Evolutionary conservation across 371 early-diverging fungal species (phyloP).

Genomic region (Rhizomucor miehei): DNA sequence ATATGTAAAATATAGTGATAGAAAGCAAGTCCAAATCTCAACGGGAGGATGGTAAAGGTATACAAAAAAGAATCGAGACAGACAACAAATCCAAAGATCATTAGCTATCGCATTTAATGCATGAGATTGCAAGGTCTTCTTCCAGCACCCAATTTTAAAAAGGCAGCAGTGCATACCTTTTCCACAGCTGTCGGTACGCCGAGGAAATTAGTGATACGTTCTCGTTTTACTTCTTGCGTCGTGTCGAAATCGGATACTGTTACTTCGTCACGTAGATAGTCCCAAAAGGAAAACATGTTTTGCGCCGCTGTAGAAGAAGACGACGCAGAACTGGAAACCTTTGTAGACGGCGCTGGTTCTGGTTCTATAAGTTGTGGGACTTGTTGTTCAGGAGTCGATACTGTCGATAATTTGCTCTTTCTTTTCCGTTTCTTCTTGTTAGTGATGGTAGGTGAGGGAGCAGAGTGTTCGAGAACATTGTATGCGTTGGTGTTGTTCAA

Average conservation of each 20-base stretch:
- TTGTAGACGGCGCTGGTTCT: background rate
- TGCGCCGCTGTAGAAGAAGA: slow-evolving; percentile 1
- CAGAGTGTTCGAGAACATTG: background rate
- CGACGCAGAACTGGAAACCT: background rate
- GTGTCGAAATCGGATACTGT: slow-evolving; percentile 72
- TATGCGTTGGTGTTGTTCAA: background rate
- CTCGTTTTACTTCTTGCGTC: slow-evolving; percentile 75
- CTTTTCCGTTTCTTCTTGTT: slow-evolving; percentile 1
- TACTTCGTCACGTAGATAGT: slow-evolving; percentile 67
- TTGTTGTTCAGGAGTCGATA: background rate
- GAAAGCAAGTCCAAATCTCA: slow-evolving; percentile 76
- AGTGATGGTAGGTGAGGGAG: background rate
- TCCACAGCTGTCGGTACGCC: slow-evolving; percentile 79
- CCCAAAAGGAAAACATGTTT: slow-evolving; percentile 42
- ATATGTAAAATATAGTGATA: slow-evolving; percentile 29
- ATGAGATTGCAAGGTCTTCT: no score
- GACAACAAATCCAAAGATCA: slow-evolving; percentile 87
- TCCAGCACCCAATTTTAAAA: background rate
- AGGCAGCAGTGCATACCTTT: slow-evolving; percentile 51
- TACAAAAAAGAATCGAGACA: slow-evolving; percentile 94
- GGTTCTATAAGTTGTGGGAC: background rate
- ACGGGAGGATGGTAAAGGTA: slow-evolving; percentile 90
- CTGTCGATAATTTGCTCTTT: background rate
- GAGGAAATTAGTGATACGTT: slow-evolving; percentile 81
- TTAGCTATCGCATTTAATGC: slow-evolving; percentile 46